A percentile compares a stretch with the other conserved stretches of the same genome.
These are phyloP conservation scores for Zopfia rhizophila DNA, from an alignment of 2,329 filamentous ascomycete species.

Conservation along the genomic window DNA sequence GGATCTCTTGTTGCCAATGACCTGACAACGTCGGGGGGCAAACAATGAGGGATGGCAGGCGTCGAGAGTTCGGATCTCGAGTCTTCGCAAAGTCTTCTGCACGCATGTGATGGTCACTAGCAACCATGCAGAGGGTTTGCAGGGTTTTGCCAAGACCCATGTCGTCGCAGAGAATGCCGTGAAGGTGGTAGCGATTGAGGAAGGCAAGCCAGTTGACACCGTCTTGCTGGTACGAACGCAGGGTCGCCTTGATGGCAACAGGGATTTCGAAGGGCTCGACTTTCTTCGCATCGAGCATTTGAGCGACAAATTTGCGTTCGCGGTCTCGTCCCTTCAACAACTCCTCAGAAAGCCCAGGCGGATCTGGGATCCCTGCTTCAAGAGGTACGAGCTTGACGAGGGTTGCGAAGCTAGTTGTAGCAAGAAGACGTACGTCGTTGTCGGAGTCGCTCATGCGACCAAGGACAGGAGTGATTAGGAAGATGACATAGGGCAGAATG, in stretches of 20 bases:
- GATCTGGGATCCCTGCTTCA: slow-evolving; percentile 96
- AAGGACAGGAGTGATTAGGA: slow-evolving; percentile 95
- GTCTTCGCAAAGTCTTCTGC: slow-evolving; percentile 91
- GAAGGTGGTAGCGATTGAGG: slow-evolving; percentile 96
- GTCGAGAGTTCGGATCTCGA: slow-evolving; percentile 78
- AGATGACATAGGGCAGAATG: slow-evolving; percentile 97
- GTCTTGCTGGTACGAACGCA: slow-evolving; percentile 97
- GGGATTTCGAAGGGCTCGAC: slow-evolving; percentile 94
- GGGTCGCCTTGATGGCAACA: slow-evolving; percentile 94
- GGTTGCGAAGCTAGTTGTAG: slow-evolving; percentile 96
- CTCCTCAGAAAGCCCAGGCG: slow-evolving; percentile 88
- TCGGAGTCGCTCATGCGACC: slow-evolving; percentile 99
- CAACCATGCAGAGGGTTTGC: slow-evolving; percentile 97
- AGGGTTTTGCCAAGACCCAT: slow-evolving; percentile 99
- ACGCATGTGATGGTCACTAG: slow-evolving; percentile 94
- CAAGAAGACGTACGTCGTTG: slow-evolving; percentile 91
- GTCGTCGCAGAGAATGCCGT: slow-evolving; percentile 98
- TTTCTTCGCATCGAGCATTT: slow-evolving; percentile 96
- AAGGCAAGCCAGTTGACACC: slow-evolving; percentile 99
- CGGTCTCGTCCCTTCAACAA: slow-evolving; percentile 89
- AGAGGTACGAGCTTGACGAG: slow-evolving; percentile 96
- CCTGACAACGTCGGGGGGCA: slow-evolving; percentile 96
- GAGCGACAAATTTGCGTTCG: slow-evolving; percentile 94
- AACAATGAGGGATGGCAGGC: slow-evolving; percentile 89
- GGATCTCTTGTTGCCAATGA: slow-evolving; percentile 98